Evolutionary conservation across 345 rosid genomes (phyloP).

Genomic region (Clausena lansium): DNA sequence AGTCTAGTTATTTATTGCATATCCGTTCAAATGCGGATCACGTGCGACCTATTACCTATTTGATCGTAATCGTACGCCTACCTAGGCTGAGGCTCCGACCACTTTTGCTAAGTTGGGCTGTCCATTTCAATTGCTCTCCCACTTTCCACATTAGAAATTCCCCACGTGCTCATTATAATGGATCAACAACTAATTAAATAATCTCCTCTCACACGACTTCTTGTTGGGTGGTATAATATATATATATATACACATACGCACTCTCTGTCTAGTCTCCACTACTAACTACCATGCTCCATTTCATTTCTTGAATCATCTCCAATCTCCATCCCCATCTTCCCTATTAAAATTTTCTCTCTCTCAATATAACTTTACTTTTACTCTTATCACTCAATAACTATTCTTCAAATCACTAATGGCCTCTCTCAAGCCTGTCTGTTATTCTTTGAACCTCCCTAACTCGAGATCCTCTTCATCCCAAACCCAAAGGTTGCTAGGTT

Average conservation of each 20-base stretch:
- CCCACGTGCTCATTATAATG: neutral
- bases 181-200: too few species aligned
- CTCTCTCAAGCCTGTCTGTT: constrained; percentile 11
- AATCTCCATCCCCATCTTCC: neutral
- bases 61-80: too few species aligned
- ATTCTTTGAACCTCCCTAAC: constrained; percentile 8
- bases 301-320: neutral
- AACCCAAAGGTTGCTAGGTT: constrained; percentile 5
- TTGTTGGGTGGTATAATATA: too few species aligned
- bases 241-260: too few species aligned
- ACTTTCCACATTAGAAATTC: neutral
- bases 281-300: too few species aligned
- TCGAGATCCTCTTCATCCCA: neutral
- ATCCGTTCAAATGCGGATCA: neutral
- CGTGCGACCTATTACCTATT: neutral
- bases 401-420: constrained; percentile 15
- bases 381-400: too few species aligned
- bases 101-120: neutral
- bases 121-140: neutral
- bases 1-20: too few species aligned
- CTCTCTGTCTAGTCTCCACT: too few species aligned
- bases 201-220: neutral
- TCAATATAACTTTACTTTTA: too few species aligned
- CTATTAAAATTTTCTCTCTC: neutral
- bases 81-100: neutral